Evolutionary conservation across 2,329 filamentous ascomycete species (phyloP), one percentile per base, ranked within the genome.

Genomic region (Aspergillus ochraceoroseus): DNA sequence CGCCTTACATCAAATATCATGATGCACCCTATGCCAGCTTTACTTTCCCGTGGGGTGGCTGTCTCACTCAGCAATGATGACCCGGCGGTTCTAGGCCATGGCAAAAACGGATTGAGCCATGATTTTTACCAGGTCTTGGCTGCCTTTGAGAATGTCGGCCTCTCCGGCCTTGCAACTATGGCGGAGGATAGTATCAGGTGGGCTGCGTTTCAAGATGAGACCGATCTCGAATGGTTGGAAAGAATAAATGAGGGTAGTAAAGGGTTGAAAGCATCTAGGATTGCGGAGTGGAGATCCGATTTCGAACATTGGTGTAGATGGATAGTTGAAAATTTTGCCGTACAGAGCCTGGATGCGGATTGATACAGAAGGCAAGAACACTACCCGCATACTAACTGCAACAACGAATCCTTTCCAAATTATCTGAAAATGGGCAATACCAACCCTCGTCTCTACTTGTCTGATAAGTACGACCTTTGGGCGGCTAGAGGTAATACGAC

Each of bases 51-150:
- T 12, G 43, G 43, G 12, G 43, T 46, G 9, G 18, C 43, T 7
- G 43, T 46, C 7, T 46, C 43, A n/a, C 11, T 46, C 23, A 46
- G 42, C 17, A 46, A 46, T n/a, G 43, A 46, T 12, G 43, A 46
- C 28, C 43, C 43, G 9, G 43, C 43, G 1, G 26, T 46, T 7
- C 22, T 46, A 8, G 43, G 43, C 11, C 38, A 46, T 17, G 43
- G 43, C 4, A 8, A 19, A 3, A 46, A 46, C 15, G 43, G 43
- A 1, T 25, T 46, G 1, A 42, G 43, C 7, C 39, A 46, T 36
- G 43, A 46, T 12, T 46, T 46, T 13, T 46, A 46, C 12, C 43
- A 46, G 38, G 43, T 46, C 11, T 18, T 41, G 12, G 27, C 32
- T 9, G 43, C 43, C 2, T 46, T 46, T 32, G 43, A 38, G 11